Base-by-base conservation (phyloP, 331 rosid genomes). In the Phaseolus coccineus region DNA sequence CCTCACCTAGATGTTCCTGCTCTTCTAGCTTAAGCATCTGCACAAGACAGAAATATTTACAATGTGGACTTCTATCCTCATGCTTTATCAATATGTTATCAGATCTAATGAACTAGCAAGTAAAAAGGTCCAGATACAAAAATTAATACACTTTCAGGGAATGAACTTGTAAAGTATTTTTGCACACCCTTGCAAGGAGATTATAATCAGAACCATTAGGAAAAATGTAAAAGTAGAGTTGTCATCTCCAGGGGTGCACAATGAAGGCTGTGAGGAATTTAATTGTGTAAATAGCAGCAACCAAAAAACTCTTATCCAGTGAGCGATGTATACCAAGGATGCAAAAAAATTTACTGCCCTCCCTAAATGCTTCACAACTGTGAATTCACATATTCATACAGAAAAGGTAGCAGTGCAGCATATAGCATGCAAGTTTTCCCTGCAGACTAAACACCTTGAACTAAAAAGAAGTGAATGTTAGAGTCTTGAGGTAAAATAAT, bases 21-120 rank as follows among this genome's bases (percentile, higher is more conserved):
- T 96, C 99, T 53, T 93, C 99, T 69, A 96, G 92, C 92, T 81
- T 91, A 82, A 96, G 93, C 87, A 87, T 91, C 99, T 96, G 92
- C 93, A 84, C 69, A 74, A 79, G 78, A 76, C 70, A 83, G 59
- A 76, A 64, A 73, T 74, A 70, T 62, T 76, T 76, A 82, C 58
- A 73, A 82, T 44, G 62, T 57, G 68, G 63, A 86, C 71, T 78
- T 63, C 16, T 71, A 48, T 74, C 64, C 71, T 73, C 27, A 14
- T 77, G 78, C 61, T 51, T 13, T 67, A 72, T 66, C 77, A 71
- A 73, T 37, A 66, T 51, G 59, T 59, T 59, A 56, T 55, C 69
- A 69, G 70, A 62, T 71, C 69, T 46, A 82, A 35, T 44, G 35
- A 62, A 63, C 58, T n/a, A 77, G 28, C 53, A 78, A 69, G 57